Conservation (phyloP, 2,329 filamentous ascomycete genomes). For the Escovopsis sp. region DNA sequence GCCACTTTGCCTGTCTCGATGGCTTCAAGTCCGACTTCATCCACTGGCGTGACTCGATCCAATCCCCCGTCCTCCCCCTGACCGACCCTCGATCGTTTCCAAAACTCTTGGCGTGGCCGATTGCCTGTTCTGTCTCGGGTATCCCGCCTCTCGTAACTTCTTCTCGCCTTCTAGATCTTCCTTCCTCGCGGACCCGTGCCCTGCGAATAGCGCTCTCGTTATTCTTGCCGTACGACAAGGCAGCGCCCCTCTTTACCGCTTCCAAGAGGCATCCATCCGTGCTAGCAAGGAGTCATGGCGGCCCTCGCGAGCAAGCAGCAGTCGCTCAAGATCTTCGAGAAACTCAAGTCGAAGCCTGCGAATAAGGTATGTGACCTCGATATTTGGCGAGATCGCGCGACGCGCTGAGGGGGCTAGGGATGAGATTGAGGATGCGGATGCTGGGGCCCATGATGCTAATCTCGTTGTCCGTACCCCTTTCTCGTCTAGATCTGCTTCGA, state of each 20-base stretch:
- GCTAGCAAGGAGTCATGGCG: conserved; percentile 31
- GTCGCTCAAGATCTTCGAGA: conserved; percentile 95
- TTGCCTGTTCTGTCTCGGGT: too few species aligned
- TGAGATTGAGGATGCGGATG: not conserved
- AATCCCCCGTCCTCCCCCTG: not conserved
- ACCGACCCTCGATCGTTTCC: not conserved
- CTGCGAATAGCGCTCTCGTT: conserved; percentile 19
- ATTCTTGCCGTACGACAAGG: too few species aligned
- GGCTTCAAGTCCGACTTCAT: conserved; percentile 10
- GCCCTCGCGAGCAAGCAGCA: conserved; percentile 75
- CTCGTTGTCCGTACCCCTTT: conserved; percentile 5
- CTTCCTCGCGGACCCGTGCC: too few species aligned
- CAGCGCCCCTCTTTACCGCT: too few species aligned
- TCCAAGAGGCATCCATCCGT: too few species aligned
- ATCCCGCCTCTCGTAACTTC: too few species aligned
- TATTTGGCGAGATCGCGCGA: too few species aligned
- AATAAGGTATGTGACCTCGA: conserved; percentile 77
- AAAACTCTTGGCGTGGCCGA: not conserved
- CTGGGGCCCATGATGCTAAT: conserved; percentile 1
- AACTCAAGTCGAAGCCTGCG: conserved; percentile 82
- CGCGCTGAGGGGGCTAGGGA: too few species aligned
- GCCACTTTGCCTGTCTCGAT: conserved; percentile 24
- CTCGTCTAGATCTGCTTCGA: conserved; percentile 78
- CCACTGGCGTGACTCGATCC: too few species aligned
- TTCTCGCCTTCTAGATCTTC: too few species aligned